A percentile compares a stretch with the other conserved stretches of the same genome.
phyloP scores from a whole-genome alignment of 2,329 filamentous ascomycete genomes.

The Aspergillus costaricaensis region DNA sequence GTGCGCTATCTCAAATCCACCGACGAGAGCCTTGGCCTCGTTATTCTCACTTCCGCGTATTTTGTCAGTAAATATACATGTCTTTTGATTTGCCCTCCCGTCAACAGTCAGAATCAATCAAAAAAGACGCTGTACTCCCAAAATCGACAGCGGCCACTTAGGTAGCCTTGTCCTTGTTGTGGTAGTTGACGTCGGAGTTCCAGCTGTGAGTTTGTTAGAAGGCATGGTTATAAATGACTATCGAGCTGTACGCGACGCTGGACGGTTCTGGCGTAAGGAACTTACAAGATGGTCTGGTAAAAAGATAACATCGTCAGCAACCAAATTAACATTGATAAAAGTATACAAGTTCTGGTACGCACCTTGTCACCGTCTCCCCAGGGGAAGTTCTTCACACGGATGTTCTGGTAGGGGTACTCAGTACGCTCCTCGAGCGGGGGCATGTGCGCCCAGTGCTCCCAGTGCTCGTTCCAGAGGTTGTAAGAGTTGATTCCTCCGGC shows the following conservation, averaged over 20 bases:
- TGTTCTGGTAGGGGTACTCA: conserved; percentile 98
- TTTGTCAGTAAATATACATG: conserved; percentile 37
- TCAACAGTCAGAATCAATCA: conserved; percentile 4
- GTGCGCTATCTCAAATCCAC: conserved; percentile 19
- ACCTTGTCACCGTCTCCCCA: conserved; percentile 98
- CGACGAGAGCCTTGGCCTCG: not conserved
- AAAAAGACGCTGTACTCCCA: conserved; percentile 8
- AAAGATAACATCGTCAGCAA: conserved; percentile 11
- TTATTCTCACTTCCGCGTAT: conserved; percentile 14
- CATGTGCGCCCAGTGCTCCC: conserved; percentile 89
- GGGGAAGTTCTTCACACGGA: conserved; percentile 91
- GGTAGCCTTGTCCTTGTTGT: conserved; percentile 79
- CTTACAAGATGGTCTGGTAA: conserved; percentile 66
- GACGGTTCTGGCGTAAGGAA: conserved; percentile 22
- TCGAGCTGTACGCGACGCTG: not conserved
- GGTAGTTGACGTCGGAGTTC: conserved; percentile 94
- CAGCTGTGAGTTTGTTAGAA: conserved; percentile 61
- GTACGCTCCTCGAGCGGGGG: conserved; percentile 84
- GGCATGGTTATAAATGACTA: not conserved
- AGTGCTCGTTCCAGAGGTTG: conserved; percentile 91
- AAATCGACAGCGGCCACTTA: conserved; percentile 28
- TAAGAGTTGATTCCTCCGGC: conserved; percentile 80
- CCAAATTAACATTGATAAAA: not conserved
- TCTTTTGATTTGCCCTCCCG: conserved; percentile 9
- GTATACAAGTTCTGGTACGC: conserved; percentile 27